Evolutionary conservation across 169 alveolate species (phyloP), one percentile per base, ranked within the genome.

Genomic region (Pseudocohnilembus persalinus): DNA sequence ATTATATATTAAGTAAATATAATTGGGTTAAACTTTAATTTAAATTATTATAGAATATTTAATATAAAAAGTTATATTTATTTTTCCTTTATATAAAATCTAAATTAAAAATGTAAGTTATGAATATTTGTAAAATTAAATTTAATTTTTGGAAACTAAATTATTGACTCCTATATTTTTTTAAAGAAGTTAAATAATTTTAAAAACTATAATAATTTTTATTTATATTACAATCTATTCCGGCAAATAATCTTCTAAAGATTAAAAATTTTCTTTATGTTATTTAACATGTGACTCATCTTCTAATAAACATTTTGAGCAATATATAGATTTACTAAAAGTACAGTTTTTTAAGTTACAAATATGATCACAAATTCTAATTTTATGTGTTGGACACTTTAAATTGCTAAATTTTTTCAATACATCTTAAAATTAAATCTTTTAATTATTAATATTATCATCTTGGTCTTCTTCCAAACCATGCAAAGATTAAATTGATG

Each of bases 331-430:
- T 35, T 79, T 29, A 4, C 29, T n/a, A 79, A 29, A 79, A 16
- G 25, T 1, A 27, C 84, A 79, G 30, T 28, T 79, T 28, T 79
- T 79, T 33, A 49, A 28, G 15, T 28, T 64, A 63, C 84, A 79
- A 15, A 79, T 79, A 64, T 79, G 84, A 63, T 79, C 84, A 63
- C 29, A 79, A n/a, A 34, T 72, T 49, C 84, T 79, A 26, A 79
- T 79, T 79, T 79, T 79, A 63, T 79, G 84, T 29, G 34, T 34
- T 27, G 84, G 11, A 30, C 84, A 79, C n/a, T 64, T 28, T 28
- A 79, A 16, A 63, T 64, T 33, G 30, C 35, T 25, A 63, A 79
- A 79, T 29, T 79, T 79, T 31, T 49, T 33, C 16, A 79, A 15
- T 79, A 79, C 29, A 28, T 63, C 84, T n/a, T 64, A 15, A 49